Base-by-base conservation (phyloP, 441 rosid species). In the Erysimum pusillum region DNA sequence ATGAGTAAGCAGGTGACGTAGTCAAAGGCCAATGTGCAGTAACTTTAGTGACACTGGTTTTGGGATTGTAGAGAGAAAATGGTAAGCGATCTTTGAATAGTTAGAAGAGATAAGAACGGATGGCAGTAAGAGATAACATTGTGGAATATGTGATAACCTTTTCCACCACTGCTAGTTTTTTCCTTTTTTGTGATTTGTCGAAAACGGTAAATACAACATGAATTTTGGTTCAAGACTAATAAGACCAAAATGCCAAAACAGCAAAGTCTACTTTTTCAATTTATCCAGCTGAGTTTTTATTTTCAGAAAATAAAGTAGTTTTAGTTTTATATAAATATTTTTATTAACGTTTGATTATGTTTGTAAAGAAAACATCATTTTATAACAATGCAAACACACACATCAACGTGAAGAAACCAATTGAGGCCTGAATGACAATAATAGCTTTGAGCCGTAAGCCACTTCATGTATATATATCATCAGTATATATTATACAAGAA, bases 11-110 rank as follows among this genome's bases (percentile, higher is more conserved):
- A 48, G 53, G 73, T 75, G 73, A 67, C 9, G 10, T 59, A 48
- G 44, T 48, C 53, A 39, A 67, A 75, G 25, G 39, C 0, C 1
- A 34, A 38, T 34, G 3, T 4, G 34, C 15, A 9, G 78, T 67
- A 15, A 68, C 73, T 75, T 75, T 75, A 58, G 67, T 13, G 73
- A n/a, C 32, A 7, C 6, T 61, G 39, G 61, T 49, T 72, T 72
- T 62, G 62, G 53, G 76, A 28, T 28, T 2, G 31, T 51, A 49
- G 22, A 58, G 22, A 3, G 3, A 41, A 11, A 12, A 41, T 41
- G 45, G 45, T 41, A 41, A 11, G 14, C 45, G 5, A 41, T 41
- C 4, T 4, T 12, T 11, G 4, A 41, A 11, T 41, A 41, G 6
- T 10, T 41, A 41, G 45, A 41, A 41, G 6, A 11, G 5, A 35